Percentiles rank a stretch among this genome's conserved stretches.
Evolutionary conservation across 192 early-diverging fungal genomes (phyloP).

Genomic region (Coemansia sp.): DNA sequence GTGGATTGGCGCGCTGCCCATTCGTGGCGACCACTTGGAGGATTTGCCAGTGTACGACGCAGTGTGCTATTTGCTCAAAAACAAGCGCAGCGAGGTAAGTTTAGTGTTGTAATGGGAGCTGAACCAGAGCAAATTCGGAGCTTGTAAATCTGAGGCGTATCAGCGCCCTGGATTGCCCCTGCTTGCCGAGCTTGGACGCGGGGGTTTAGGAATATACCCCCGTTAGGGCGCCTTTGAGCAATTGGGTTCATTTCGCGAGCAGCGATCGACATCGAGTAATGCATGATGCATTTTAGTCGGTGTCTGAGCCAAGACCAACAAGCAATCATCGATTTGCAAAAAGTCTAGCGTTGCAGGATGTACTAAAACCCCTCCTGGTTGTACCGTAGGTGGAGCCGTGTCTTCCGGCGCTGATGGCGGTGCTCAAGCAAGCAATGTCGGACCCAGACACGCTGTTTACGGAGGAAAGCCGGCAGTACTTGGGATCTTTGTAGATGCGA

Average conservation of each 20-base stretch:
- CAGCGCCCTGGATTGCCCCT: slow-evolving; percentile 8
- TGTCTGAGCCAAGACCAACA: background rate
- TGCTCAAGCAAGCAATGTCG: slow-evolving; percentile 49
- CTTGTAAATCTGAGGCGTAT: slow-evolving; percentile 3
- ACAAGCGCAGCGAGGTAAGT: slow-evolving; percentile 49
- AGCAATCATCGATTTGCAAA: background rate
- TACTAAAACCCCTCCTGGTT: background rate
- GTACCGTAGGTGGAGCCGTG: slow-evolving; percentile 45
- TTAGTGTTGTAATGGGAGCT: background rate
- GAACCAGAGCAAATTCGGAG: background rate
- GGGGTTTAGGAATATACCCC: background rate
- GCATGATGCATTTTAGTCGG: background rate
- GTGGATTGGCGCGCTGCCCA: slow-evolving; percentile 66
- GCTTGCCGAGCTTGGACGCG: background rate
- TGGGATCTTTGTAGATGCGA: slow-evolving; percentile 23
- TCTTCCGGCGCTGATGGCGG: slow-evolving; percentile 32
- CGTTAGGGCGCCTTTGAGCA: background rate
- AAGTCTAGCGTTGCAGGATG: background rate
- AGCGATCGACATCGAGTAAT: background rate
- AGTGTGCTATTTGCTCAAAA: slow-evolving; percentile 63
- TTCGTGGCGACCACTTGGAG: slow-evolving; percentile 75
- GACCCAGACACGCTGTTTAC: slow-evolving; percentile 42
- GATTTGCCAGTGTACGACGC: slow-evolving; percentile 75
- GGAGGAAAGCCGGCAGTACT: slow-evolving; percentile 47
- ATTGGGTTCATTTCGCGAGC: background rate